Evolutionary conservation across 176 grass and related monocot species (phyloP), one percentile per base, ranked within the genome.

Genomic region (Juncus effusus): DNA sequence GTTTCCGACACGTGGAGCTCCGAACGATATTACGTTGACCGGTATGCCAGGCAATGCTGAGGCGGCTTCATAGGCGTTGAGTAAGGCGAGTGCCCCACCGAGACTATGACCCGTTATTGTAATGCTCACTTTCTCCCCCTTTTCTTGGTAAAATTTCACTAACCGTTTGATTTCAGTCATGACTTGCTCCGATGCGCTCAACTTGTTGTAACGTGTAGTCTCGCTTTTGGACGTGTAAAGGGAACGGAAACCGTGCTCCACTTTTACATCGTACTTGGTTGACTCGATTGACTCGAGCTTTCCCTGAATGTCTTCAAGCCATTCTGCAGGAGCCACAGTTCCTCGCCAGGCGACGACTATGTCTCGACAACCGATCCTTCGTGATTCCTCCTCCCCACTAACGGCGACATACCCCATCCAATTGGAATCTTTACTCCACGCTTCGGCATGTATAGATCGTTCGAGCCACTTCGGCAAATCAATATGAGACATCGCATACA

Each of bases 361-460:
- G 42, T 79, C 81, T 35, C 81, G 68, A 36, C 69, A 71, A 63
- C 81, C 81, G 37, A 84, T 76, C 14, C 76, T 54, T 6, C 56
- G 2, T 7, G 59, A 77, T 65, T 69, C 75, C 28, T 81, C 83
- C 64, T 91, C 83, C 0, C 60, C 59, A 35, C 80, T 76, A 37
- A 91, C 83, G 0, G 80, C 88, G 2, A 86, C 88, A 72, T 86
- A 91, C 10, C 80, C 87, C 36, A 78, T 55, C 87, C 83, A 91
- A 51, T 79, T 63, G 60, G 73, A 39, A 58, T 79, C 16, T 36
- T 40, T 65, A 54, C 75, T 62, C 37, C 69, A 68, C 42, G 67
- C 67, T 51, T 71, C 67, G 1, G 38, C 67, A 57, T 71, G 67
- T 56, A 71, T 36, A 11, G 60, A 74, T 10, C 55, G 38, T 38